A percentile compares a stretch with the other conserved stretches of the same genome.
Evolutionary conservation across 83 land plant species (phyloP).

Genomic region (Picea abies): DNA sequence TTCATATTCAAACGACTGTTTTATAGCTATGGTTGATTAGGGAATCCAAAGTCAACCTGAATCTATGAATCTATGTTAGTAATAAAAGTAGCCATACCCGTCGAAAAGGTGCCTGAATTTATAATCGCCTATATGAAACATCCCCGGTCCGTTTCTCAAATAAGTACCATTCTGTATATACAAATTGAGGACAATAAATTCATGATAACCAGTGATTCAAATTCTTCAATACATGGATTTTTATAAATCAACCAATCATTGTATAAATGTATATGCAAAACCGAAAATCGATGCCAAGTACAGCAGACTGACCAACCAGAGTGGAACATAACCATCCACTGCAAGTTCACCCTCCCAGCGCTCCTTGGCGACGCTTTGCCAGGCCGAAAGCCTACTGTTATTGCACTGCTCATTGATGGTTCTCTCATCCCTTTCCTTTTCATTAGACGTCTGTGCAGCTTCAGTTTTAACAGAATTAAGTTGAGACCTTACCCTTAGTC

Average conservation of each 20-base stretch:
- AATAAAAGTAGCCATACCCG: conserved; percentile 33
- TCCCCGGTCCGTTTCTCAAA: conserved; percentile 83
- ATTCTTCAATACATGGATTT: neutral
- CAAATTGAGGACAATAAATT: neutral
- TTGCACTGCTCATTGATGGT: neutral
- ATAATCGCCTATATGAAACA: conserved; percentile 67
- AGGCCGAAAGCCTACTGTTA: conserved; percentile 30
- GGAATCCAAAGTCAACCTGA: too few relatives aligned
- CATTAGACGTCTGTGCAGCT: neutral
- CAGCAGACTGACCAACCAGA: too few relatives aligned
- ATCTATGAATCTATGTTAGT: too few relatives aligned
- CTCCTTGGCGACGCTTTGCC: conserved; percentile 66
- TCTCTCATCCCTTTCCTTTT: neutral
- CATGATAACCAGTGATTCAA: neutral
- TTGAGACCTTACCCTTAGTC: neutral
- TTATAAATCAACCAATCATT: neutral
- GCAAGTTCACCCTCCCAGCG: conserved; percentile 71
- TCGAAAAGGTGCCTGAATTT: conserved; percentile 83
- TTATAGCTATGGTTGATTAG: neutral
- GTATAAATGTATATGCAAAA: too few relatives aligned
- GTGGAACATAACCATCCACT: too few relatives aligned
- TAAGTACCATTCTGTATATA: conserved; percentile 73
- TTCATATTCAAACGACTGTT: neutral
- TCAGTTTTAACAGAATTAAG: neutral
- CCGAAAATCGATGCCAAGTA: too few relatives aligned